Percentiles rank a stretch among this genome's conserved stretches.
These are phyloP conservation scores for Ceratobasidium sp. DNA, from an alignment of 1,284 basidiomycete genomes.

Conservation along the genomic window DNA sequence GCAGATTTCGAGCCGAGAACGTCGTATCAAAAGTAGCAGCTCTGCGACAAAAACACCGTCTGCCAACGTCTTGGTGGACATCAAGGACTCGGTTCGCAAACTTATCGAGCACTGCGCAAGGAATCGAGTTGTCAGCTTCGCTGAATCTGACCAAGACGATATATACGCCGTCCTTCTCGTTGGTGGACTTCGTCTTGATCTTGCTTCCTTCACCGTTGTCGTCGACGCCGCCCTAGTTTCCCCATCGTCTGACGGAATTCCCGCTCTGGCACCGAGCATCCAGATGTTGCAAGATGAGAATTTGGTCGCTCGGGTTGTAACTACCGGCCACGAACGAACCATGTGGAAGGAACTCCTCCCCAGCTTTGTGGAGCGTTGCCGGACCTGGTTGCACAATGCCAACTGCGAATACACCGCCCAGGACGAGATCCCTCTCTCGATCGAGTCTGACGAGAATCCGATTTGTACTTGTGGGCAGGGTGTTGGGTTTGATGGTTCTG, in stretches of 20 bases:
- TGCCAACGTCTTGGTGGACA: not conserved
- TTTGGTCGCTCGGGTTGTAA: not conserved
- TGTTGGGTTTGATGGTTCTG: slow-evolving; percentile 13
- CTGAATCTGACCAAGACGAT: slow-evolving; percentile 51
- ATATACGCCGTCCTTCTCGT: slow-evolving; percentile 61
- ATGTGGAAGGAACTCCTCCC: slow-evolving; percentile 15
- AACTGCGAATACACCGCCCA: slow-evolving; percentile 4
- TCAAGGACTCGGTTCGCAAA: slow-evolving; percentile 54
- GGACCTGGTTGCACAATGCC: slow-evolving; percentile 4
- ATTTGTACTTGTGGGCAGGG: slow-evolving; percentile 10
- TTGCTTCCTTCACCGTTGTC: slow-evolving; percentile 62
- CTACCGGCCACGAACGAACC: not conserved
- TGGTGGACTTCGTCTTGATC: slow-evolving; percentile 62
- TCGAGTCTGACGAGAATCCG: not conserved
- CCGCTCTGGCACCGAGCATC: not conserved
- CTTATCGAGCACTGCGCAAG: slow-evolving; percentile 54
- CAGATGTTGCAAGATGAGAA: not conserved
- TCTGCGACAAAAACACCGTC: slow-evolving; percentile 45
- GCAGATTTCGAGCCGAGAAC: slow-evolving; percentile 55
- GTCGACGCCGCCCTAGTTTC: slow-evolving; percentile 63
- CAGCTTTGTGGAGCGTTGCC: slow-evolving; percentile 1
- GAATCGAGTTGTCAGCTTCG: slow-evolving; percentile 54
- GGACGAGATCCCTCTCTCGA: not conserved
- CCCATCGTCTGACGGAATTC: slow-evolving; percentile 49
- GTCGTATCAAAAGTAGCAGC: slow-evolving; percentile 50